A percentile compares a stretch with the other conserved stretches of the same genome.
Conservation (phyloP, 2,329 filamentous ascomycete genomes). For the Dothistroma pini region DNA sequence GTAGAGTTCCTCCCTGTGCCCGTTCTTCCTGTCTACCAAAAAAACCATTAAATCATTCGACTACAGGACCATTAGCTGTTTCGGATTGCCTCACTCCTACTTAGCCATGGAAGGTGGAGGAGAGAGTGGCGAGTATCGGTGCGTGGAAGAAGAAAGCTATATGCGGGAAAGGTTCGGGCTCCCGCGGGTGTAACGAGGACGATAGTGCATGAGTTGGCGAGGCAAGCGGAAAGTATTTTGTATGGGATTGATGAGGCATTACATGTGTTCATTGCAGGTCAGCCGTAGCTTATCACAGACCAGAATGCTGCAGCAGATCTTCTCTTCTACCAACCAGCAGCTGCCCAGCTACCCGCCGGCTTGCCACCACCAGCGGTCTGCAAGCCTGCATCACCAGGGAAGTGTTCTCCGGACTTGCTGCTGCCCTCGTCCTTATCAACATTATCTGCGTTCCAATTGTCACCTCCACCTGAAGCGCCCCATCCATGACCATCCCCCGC, state of each 20-base stretch:
- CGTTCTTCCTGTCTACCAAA: too few relatives aligned
- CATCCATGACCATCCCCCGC: neutral
- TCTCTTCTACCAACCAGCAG: constrained; percentile 5
- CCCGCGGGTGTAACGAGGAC: constrained; percentile 24
- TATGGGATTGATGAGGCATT: constrained; percentile 13
- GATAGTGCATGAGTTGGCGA: constrained; percentile 39
- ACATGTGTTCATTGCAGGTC: constrained; percentile 3
- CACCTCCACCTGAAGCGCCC: neutral
- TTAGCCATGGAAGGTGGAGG: constrained; percentile 1
- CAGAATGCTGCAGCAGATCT: too few relatives aligned
- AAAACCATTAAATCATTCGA: too few relatives aligned
- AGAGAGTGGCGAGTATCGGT: constrained; percentile 2
- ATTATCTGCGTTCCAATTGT: constrained; percentile 8
- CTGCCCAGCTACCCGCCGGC: neutral
- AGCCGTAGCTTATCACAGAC: too few relatives aligned
- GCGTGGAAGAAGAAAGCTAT: constrained; percentile 6
- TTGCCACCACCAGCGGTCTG: constrained; percentile 8
- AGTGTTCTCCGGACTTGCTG: constrained; percentile 9
- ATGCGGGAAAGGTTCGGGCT: constrained; percentile 6
- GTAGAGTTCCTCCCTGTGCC: too few relatives aligned
- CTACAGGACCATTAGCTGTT: too few relatives aligned
- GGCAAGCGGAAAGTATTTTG: constrained; percentile 22
- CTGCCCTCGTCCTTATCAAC: neutral
- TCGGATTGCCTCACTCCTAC: too few relatives aligned
- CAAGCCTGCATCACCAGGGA: constrained; percentile 10